Evolutionary conservation across 192 early-diverging fungal genomes (phyloP).

Genomic region (Neocallimastix lanati): DNA sequence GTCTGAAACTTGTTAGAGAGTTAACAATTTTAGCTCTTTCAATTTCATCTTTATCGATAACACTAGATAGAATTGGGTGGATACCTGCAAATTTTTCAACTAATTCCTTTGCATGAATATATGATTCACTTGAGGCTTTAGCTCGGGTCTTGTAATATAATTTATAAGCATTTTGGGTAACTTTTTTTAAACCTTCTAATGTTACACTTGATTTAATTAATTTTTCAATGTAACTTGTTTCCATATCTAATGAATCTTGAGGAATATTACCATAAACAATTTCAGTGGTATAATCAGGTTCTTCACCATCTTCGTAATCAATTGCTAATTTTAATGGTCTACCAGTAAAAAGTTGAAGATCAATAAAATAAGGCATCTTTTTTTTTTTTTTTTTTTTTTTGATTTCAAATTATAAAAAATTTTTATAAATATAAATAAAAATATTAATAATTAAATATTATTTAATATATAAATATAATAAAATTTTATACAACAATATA

Average conservation of each 20-base stretch:
- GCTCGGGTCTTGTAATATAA: conserved; percentile 69
- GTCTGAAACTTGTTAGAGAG: conserved; percentile 61
- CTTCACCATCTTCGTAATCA: conserved; percentile 7
- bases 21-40: conserved; percentile 49
- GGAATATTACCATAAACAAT: conserved; percentile 67
- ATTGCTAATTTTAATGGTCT: conserved; percentile 43
- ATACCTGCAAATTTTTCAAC: conserved; percentile 43
- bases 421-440: too few relatives aligned
- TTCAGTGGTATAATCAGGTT: conserved; percentile 54
- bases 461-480: too few relatives aligned
- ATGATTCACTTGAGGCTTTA: conserved; percentile 63
- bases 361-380: conserved; percentile 67
- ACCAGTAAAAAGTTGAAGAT: conserved; percentile 80
- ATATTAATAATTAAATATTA: too few relatives aligned
- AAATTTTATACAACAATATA: too few relatives aligned
- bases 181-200: conserved; percentile 40
- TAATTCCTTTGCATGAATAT: conserved; percentile 73
- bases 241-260: conserved; percentile 36
- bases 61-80: conserved; percentile 47
- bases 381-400: background rate
- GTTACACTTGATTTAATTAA: conserved; percentile 38
- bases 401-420: background rate
- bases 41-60: conserved; percentile 28
- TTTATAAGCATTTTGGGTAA: conserved; percentile 67
- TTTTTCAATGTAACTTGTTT: conserved; percentile 54